Percentiles rank a stretch among this genome's conserved stretches.
Evolutionary conservation across 2,329 filamentous ascomycete genomes (phyloP).

Genomic region (Elsinoe arachidis): DNA sequence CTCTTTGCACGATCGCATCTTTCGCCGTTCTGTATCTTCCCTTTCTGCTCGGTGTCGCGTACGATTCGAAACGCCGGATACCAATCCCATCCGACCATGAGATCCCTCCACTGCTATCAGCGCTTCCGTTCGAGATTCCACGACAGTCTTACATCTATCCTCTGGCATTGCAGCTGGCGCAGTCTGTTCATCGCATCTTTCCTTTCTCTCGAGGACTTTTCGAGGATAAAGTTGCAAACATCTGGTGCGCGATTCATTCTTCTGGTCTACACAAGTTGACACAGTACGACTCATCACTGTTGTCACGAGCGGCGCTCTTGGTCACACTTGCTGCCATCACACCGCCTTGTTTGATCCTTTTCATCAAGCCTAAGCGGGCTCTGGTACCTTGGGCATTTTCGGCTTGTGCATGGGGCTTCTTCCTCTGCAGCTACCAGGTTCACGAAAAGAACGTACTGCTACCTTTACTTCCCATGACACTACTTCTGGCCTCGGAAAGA

Average conservation of each 20-base stretch:
- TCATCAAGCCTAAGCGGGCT: constrained; percentile 66
- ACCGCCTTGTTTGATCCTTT: constrained; percentile 70
- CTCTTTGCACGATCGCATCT: constrained; percentile 59
- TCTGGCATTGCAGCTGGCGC: constrained; percentile 65
- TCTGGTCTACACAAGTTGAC: constrained; percentile 67
- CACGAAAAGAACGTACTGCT: constrained; percentile 96
- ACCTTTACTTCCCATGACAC: constrained; percentile 85
- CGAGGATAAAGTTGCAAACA: constrained; percentile 97
- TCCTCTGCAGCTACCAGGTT: constrained; percentile 94
- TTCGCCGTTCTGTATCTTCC: constrained; percentile 72
- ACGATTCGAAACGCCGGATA: constrained; percentile 58
- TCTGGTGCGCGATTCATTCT: constrained; percentile 91
- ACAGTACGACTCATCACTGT: constrained; percentile 57
- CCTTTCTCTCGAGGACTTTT: constrained; percentile 93
- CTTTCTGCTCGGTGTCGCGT: constrained; percentile 61
- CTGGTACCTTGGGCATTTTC: constrained; percentile 74
- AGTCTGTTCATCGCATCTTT: constrained; percentile 86
- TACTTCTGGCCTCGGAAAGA: constrained; percentile 69
- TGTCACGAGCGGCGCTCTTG: constrained; percentile 67
- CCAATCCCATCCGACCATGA: constrained; percentile 43
- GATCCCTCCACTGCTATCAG: constrained; percentile 52
- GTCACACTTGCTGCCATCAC: constrained; percentile 69
- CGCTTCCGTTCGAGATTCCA: constrained; percentile 49
- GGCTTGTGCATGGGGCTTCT: constrained; percentile 89
- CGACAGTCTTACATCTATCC: constrained; percentile 63